Base-by-base conservation (phyloP, 2,329 filamentous ascomycete species). In the Cladosporium sp. region DNA sequence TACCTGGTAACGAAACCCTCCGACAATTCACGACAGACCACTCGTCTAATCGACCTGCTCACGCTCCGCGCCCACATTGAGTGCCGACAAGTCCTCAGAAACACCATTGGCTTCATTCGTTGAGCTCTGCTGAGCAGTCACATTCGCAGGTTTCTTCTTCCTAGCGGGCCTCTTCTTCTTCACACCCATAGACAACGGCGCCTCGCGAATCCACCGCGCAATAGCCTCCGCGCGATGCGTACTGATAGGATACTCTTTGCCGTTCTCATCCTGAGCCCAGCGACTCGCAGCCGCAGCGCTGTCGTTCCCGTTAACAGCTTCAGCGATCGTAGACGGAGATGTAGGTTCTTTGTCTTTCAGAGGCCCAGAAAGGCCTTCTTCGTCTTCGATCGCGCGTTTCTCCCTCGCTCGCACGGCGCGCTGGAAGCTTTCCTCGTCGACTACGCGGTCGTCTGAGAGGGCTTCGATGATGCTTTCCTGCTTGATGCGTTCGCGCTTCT, bases 221-320 rank as follows among this genome's bases (percentile, higher is more conserved):
- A 92, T 81, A 15, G 80, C 79, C 43, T 82, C 77, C 0, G 87
- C 86, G 17, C 88, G 78, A 56, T 87, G 84, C 1, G 85, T 50
- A 13, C 38, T 42, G 56, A 88, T 82, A 2, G 82, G 80, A 64
- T 86, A 87, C 56, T 89, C 85, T 60, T 80, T 82, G 1, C 78
- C 80, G 53, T 85, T 80, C 47, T 86, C 80, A 44, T 84, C 83
- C 50, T 81, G 76, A 4, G 80, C 78, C 82, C 82, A 85, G 8
- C 80, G 71, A 60, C 82, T 83, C 11, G 19, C 8, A n/a, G n/a
- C n/a, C n/a, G n/a, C n/a, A n/a, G n/a, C 43, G 4, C 29, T 29
- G n/a, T 11, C 27, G 7, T 15, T n/a, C 5, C 36, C 36, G n/a
- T 27, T 45, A 12, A 18, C n/a, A 9, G 15, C 12, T 6, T 29